Evolutionary conservation across 148 eudicot genomes (phyloP), one percentile per base, ranked within the genome.

Genomic region (Rhododendron ferrugineum): DNA sequence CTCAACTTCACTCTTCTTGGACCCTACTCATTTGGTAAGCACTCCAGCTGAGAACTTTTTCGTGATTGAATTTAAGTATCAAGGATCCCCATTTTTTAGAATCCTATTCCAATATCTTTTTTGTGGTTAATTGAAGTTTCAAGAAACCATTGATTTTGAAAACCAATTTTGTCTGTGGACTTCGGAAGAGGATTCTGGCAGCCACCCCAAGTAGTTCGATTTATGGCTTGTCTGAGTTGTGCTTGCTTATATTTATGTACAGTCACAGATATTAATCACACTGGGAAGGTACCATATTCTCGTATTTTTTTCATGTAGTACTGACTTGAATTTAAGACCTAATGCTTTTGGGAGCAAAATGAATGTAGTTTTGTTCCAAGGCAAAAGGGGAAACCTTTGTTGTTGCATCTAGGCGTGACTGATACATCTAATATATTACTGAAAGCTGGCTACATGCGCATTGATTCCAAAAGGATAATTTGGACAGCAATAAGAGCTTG

Each of bases 1-100:
- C 95, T 94, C 89, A 94, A 93, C 89, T 94, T 94, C 88, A 94
- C 94, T 82, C 97, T 95, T 68, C 83, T 90, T 79, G 99, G 94
- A 85, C 98, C 95, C 74, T 94, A 96, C 84, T 40, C 90, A 74
- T 62, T 89, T 54, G 87, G 99, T 96, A 90, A 85, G 91, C 84
- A 58, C 83, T 68, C 86, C 46, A 78, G 46, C 82, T 40, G 50
- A 6, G 15, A 47, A 68, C 73, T 49, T 18, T 82, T 62, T 72
- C 49, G 26, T 32, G 14, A 7, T 84, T 36, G 54, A 52, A 26
- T 28, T 68, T 60, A 70, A 70, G 62, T 70, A 9, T 70, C 76
- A 68, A 44, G 20, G 32, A 70, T 44, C 18, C 16, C 42, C 50
- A 14, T 30, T 83, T 28, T 47, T 83, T 16, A 70, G 42, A 81